Evolutionary conservation across 805 yeast genomes (phyloP).

Genomic region (Nakazawaea pomicola): DNA sequence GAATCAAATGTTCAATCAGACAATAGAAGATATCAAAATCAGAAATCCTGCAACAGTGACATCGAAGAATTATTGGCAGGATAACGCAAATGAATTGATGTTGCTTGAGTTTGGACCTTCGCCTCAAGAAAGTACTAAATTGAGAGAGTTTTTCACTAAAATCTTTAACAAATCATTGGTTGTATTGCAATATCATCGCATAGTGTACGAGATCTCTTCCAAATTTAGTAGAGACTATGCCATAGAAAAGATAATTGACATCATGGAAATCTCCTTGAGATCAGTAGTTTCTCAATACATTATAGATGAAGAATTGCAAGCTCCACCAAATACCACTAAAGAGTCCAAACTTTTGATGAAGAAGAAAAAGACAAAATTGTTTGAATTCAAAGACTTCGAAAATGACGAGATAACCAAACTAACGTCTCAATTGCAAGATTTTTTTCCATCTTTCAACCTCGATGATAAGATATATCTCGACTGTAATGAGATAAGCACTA

Average conservation of each 20-base stretch:
- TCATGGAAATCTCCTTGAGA: constrained; percentile 36
- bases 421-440: constrained; percentile 38
- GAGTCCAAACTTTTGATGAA: constrained; percentile 19
- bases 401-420: constrained; percentile 10
- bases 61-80: constrained; percentile 14
- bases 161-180: constrained; percentile 60
- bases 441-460: constrained; percentile 64
- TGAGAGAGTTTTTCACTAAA: constrained; percentile 67
- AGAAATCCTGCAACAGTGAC: constrained; percentile 35
- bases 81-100: neutral
- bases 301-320: constrained; percentile 25
- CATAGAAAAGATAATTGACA: constrained; percentile 35
- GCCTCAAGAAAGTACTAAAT: constrained; percentile 24
- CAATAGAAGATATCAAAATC: constrained; percentile 59
- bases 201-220: constrained; percentile 52
- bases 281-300: constrained; percentile 33
- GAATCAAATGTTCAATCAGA: constrained; percentile 54
- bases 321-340: constrained; percentile 13
- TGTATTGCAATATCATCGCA: constrained; percentile 66
- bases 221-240: constrained; percentile 18
- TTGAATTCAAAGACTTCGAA: constrained; percentile 5
- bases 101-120: constrained; percentile 16
- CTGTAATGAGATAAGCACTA: constrained; percentile 46
- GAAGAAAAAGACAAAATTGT: constrained; percentile 15
- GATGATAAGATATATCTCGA: constrained; percentile 47